Base-by-base conservation (phyloP, 768 basidiomycete genomes). In the Mycena venus region DNA sequence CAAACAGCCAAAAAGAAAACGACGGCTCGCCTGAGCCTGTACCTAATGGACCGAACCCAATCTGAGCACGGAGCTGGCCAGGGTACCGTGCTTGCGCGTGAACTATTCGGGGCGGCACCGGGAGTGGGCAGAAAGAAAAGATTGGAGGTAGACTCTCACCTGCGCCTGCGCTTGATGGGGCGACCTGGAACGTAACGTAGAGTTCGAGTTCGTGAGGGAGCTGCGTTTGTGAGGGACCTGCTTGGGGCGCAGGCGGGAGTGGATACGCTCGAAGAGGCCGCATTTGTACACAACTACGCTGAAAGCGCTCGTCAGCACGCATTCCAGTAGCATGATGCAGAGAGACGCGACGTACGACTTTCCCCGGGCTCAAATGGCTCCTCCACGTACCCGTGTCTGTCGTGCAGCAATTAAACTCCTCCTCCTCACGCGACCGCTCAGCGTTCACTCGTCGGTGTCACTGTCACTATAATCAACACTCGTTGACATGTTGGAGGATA, bases 351-450 rank as follows among this genome's bases (percentile, higher is more conserved):
- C 36, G 6, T 7, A 88, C 87, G 77, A 95, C 94, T 89, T 95
- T 95, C 32, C 94, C 94, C 2, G 94, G 94, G 72, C 90, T 91
- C 72, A 95, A 88, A 79, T 93, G 94, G 19, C 90, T 91, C 73
- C 94, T 84, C 94, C 94, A 95, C 29, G 94, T 95, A 62, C 91
- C 92, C 36, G 94, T 95, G 75, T 95, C 94, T 14, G 94, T 95
- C 27, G 94, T 95, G 81, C 92, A 92, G 82, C 94, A 95, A 81
- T 95, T 95, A 93, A 95, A 82, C 94, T 95, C 60, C 94, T 86
- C 47, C 94, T 83, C 31, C 94, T 88, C 64, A 95, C 92, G 44
- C 93, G 88, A 80, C 94, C 93, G 79, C 90, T 92, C 82, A 58
- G n/a, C n/a, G n/a, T n/a, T n/a, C n/a, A n/a, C n/a, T n/a, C n/a